Conservation (phyloP, 306 rosid genomes). For the Dryas alaskensis region DNA sequence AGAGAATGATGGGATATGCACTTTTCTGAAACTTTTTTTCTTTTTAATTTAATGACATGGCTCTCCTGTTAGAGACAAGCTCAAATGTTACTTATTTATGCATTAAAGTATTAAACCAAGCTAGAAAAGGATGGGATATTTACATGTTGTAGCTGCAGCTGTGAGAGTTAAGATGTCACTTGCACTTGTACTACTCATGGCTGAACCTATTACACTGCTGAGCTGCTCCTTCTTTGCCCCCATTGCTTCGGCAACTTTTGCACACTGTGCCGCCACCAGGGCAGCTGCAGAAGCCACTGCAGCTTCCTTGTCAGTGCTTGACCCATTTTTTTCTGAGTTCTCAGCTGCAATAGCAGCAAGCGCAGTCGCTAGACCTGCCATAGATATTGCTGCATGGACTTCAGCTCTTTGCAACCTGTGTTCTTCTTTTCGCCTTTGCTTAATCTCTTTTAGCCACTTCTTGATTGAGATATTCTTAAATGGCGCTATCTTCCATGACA, state of each 20-base stretch:
- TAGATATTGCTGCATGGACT: slow-evolving; percentile 87
- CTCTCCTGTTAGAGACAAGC: neutral
- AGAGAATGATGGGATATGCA: no score
- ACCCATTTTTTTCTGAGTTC: slow-evolving; percentile 37
- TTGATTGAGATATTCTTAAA: slow-evolving; percentile 65
- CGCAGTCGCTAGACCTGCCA: slow-evolving; percentile 95
- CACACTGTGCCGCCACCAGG: slow-evolving; percentile 83
- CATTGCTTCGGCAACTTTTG: slow-evolving; percentile 89
- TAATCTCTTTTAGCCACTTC: slow-evolving; percentile 86
- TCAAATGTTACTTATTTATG: neutral
- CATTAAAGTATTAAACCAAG: neutral
- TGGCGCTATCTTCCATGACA: slow-evolving; percentile 82
- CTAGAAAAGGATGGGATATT: neutral
- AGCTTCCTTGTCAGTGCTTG: slow-evolving; percentile 53
- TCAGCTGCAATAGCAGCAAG: slow-evolving; percentile 83
- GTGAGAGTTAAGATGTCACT: slow-evolving; percentile 82
- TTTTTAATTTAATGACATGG: no score
- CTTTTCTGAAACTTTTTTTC: no score
- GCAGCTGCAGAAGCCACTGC: slow-evolving; percentile 91
- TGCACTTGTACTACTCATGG: slow-evolving; percentile 61
- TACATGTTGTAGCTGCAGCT: slow-evolving; percentile 89
- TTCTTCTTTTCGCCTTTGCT: slow-evolving; percentile 65
- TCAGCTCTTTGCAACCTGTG: slow-evolving; percentile 77
- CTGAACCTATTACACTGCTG: slow-evolving; percentile 58
- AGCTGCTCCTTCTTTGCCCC: slow-evolving; percentile 81